Percentiles rank a stretch among this genome's conserved stretches.
These are phyloP conservation scores for Psilocybe tampanensis DNA, from an alignment of 768 basidiomycete genomes.

Conservation along the genomic window DNA sequence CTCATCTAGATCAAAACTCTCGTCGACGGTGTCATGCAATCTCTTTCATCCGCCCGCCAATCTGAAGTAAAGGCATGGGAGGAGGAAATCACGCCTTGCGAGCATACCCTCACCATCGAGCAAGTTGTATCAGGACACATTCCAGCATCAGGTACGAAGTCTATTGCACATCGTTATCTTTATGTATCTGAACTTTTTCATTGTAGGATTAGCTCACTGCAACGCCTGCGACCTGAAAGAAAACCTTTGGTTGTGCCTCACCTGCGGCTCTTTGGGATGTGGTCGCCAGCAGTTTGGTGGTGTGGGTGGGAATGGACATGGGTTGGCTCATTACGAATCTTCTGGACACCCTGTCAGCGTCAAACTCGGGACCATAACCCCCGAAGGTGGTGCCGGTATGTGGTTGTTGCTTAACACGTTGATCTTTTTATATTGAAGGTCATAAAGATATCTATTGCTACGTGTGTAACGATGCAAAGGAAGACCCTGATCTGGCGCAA, in stretches of 20 bases:
- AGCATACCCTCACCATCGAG: conserved; percentile 63
- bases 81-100: conserved; percentile 87
- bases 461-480: conserved; percentile 78
- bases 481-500: conserved; percentile 70
- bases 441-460: conserved; percentile 90
- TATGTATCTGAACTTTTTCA: not conserved
- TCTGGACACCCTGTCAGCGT: conserved; percentile 83
- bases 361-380: conserved; percentile 95
- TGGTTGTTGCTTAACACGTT: not conserved
- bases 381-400: conserved; percentile 88
- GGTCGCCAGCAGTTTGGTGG: conserved; percentile 87
- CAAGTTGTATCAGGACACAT: conserved; percentile 49
- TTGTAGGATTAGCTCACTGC: conserved; percentile 78
- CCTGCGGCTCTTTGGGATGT: conserved; percentile 89
- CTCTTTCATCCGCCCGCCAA: conserved; percentile 87
- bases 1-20: conserved; percentile 51
- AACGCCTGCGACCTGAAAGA: conserved; percentile 81
- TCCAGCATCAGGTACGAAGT: conserved; percentile 48
- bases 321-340: conserved; percentile 71
- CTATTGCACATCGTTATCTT: conserved; percentile 10
- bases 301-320: conserved; percentile 87
- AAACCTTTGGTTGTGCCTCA: conserved; percentile 95
- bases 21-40: conserved; percentile 70
- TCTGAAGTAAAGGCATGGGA: conserved; percentile 98
- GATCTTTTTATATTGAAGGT: not conserved